Evolutionary conservation across 1,139 yeast species (phyloP).

Genomic region (Pneumocystis jirovecii): DNA sequence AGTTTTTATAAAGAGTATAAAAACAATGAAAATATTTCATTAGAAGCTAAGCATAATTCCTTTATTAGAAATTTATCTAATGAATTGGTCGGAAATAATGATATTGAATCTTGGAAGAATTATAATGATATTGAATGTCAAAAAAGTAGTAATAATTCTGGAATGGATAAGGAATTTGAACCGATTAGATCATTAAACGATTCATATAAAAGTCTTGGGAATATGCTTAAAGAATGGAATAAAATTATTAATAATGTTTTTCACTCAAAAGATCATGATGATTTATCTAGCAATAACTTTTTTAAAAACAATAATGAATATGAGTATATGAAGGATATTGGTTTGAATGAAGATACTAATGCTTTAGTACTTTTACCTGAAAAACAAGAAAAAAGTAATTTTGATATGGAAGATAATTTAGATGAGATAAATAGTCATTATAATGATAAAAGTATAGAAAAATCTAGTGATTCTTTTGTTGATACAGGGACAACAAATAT

Average conservation of each 20-base stretch:
- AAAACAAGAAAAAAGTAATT: conserved; percentile 69
- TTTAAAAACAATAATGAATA: conserved; percentile 48
- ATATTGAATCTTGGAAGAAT: background rate
- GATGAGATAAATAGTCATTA: conserved; percentile 18
- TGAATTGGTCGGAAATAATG: conserved; percentile 13
- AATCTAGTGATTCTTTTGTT: conserved; percentile 13
- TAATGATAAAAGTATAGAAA: conserved; percentile 8
- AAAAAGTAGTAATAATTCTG: conserved; percentile 9
- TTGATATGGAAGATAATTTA: conserved; percentile 41
- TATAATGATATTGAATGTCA: conserved; percentile 10
- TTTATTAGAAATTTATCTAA: background rate
- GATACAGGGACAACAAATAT: conserved; percentile 11
- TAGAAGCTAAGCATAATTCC: conserved; percentile 31
- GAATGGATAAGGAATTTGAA: background rate
- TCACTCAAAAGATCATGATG: conserved; percentile 1
- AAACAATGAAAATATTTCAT: conserved; percentile 23
- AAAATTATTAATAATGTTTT: conserved; percentile 4
- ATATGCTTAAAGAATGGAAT: conserved; percentile 7
- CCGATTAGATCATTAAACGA: conserved; percentile 2
- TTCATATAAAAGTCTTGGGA: conserved; percentile 8
- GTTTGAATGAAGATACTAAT: conserved; percentile 63
- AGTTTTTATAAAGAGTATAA: background rate
- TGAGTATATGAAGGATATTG: conserved; percentile 73
- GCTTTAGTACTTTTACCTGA: conserved; percentile 82
- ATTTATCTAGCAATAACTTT: background rate